Evolutionary conservation across 192 early-diverging fungal species (phyloP).

Genomic region (Gryganskiella cystojenkinii): DNA sequence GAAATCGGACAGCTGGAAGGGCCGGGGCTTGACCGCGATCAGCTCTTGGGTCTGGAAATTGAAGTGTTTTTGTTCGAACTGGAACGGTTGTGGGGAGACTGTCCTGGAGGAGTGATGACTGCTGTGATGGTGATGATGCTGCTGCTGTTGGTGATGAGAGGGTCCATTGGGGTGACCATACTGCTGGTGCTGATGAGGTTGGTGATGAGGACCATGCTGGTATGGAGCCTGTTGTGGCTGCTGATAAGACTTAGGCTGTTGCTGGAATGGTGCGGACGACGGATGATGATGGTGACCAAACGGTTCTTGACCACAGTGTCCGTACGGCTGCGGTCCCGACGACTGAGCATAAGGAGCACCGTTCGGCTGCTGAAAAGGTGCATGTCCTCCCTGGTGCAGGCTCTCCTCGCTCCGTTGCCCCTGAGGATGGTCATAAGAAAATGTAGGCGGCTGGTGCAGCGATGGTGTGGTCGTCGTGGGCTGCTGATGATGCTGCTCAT

Average conservation of each 20-base stretch:
- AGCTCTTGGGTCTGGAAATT: constrained; percentile 49
- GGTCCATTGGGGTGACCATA: constrained; percentile 1
- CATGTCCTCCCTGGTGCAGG: constrained; percentile 15
- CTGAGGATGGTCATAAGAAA: constrained; percentile 6
- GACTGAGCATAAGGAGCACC: constrained; percentile 13
- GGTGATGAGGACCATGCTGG: not conserved
- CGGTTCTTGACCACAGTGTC: constrained; percentile 12
- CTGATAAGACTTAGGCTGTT: constrained; percentile 8
- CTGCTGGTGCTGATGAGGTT: constrained; percentile 9
- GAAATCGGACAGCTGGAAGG: constrained; percentile 79
- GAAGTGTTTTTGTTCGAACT: constrained; percentile 52
- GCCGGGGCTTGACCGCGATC: constrained; percentile 40
- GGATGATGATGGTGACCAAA: not conserved
- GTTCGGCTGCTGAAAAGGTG: constrained; percentile 42
- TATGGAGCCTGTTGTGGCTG: not conserved
- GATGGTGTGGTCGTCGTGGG: not conserved
- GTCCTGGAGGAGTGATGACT: constrained; percentile 13
- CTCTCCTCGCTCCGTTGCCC: constrained; percentile 17
- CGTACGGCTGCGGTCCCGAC: constrained; percentile 10
- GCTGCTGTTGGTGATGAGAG: not conserved
- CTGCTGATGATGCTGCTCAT: constrained; percentile 14
- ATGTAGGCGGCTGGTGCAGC: not conserved
- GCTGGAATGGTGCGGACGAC: not conserved
- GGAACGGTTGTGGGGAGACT: constrained; percentile 42
- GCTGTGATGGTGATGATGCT: constrained; percentile 4